Percentiles rank a stretch among this genome's conserved stretches.
These are phyloP conservation scores for Halophytophthora batemanensis DNA, from an alignment of 352 stramenopile species.

Conservation along the genomic window DNA sequence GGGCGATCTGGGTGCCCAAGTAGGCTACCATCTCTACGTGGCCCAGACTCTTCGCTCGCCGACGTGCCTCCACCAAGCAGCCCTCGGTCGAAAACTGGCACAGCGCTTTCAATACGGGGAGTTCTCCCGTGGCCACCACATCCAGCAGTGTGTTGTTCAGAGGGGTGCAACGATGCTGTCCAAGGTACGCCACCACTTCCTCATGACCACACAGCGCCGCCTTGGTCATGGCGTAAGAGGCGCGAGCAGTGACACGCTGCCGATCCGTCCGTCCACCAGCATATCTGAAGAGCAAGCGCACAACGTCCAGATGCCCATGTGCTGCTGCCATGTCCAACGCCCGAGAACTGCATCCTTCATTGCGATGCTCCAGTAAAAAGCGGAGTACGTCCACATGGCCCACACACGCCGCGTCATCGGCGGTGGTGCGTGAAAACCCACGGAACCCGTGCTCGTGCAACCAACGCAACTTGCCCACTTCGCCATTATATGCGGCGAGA, in stretches of 20 bases:
- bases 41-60: slow-evolving; percentile 19
- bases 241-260: slow-evolving; percentile 15
- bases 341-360: slow-evolving; percentile 32
- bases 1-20: slow-evolving; percentile 19
- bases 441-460: slow-evolving; percentile 23
- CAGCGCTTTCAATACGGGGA: slow-evolving; percentile 22
- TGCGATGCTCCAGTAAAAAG: slow-evolving; percentile 38
- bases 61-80: slow-evolving; percentile 27
- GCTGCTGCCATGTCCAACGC: slow-evolving; percentile 49
- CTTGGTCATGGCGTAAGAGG: slow-evolving; percentile 31
- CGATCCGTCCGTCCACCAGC: slow-evolving; percentile 10
- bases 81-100: slow-evolving; percentile 30
- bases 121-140: slow-evolving; percentile 22
- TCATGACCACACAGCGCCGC: slow-evolving; percentile 24
- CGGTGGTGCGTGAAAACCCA: slow-evolving; percentile 21
- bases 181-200: slow-evolving; percentile 21
- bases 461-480: slow-evolving; percentile 28
- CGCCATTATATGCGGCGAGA: slow-evolving; percentile 22
- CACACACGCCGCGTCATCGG: slow-evolving; percentile 22
- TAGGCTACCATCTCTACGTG: slow-evolving; percentile 19
- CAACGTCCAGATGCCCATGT: slow-evolving; percentile 48
- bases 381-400: slow-evolving; percentile 40
- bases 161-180: slow-evolving; percentile 17
- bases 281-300: slow-evolving; percentile 39
- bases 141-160: slow-evolving; percentile 27